Base-by-base conservation (phyloP, 2,329 filamentous ascomycete species). In the Calonectria honghensis region DNA sequence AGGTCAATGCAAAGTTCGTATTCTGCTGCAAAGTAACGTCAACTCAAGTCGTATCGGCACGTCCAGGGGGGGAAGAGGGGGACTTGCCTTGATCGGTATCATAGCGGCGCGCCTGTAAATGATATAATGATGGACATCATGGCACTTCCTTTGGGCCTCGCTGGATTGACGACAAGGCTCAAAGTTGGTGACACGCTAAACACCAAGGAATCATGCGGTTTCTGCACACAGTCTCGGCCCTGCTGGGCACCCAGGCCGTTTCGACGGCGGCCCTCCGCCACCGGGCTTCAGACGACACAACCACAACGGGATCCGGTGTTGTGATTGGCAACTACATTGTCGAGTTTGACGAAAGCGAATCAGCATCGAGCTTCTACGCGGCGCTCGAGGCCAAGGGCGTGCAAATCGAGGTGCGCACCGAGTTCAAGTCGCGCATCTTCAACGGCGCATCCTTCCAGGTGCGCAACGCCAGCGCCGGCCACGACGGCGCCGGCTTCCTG, bases 271-370 rank as follows among this genome's bases (percentile, higher is more conserved):
- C 57, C 13, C 57, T 61, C n/a, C 5, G n/a, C 13, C 57, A 41
- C 32, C 57, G 35, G 57, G 57, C 57, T 27, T 27, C 57, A 1
- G 54, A 59, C 32, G 54, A 59, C 32, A 27, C 32, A 20, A 45
- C 41, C 16, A 24, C 31, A 35, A 59, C 54, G 7, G 57, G 57
- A 7, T 61, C 57, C 9, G 57, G 35, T 5, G 57, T 61, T 61
- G 57, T 61, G 57, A 61, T 61, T 61, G 57, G 57, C 35, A 61
- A 61, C 57, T 68, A 68, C 50, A 68, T 68, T 20, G 65, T 68
- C 65, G 65, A 68, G 50, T 37, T 68, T 11, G 65, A 68, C 13
- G 50, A 68, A 45, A 54, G 45, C 16, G 65, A 54, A 16, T 35
- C 35, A 3, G 39, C 50, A 5, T 54, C 65, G 1, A 31, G 24